Evolutionary conservation across 2,329 filamentous ascomycete species (phyloP).

Genomic region (Aspergillus pseudoviridinutans): DNA sequence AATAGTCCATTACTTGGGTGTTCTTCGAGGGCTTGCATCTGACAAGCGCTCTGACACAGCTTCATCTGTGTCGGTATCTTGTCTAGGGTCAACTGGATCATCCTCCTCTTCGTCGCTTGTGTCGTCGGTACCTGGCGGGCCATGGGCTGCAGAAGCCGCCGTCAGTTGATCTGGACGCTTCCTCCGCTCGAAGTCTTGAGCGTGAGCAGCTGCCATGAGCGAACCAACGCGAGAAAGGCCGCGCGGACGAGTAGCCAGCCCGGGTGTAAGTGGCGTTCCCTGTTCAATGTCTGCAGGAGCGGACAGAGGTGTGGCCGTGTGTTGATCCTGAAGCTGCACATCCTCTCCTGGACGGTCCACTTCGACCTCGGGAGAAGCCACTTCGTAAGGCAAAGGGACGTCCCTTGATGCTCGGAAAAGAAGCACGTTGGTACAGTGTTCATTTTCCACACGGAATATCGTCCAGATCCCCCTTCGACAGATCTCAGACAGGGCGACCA

Average conservation of each 20-base stretch:
- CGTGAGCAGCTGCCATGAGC: constrained; percentile 79
- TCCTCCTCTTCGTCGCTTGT: constrained; percentile 38
- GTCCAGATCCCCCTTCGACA: constrained; percentile 86
- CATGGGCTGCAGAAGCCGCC: constrained; percentile 30
- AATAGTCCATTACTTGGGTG: neutral
- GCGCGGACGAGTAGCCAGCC: constrained; percentile 23
- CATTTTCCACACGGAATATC: constrained; percentile 92
- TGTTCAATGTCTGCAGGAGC: constrained; percentile 26
- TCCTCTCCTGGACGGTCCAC: constrained; percentile 16
- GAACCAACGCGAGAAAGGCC: constrained; percentile 54
- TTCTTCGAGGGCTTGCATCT: constrained; percentile 4
- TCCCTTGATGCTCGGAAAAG: constrained; percentile 88
- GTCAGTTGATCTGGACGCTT: constrained; percentile 48
- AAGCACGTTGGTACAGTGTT: constrained; percentile 88
- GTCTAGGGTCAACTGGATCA: constrained; percentile 14
- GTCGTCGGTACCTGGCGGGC: constrained; percentile 33
- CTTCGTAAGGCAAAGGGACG: constrained; percentile 75
- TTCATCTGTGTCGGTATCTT: constrained; percentile 10
- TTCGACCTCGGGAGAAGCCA: constrained; percentile 26
- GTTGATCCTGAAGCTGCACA: constrained; percentile 25
- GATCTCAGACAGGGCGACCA: constrained; percentile 74
- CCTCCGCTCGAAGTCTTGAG: constrained; percentile 86
- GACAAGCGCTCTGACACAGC: constrained; percentile 15
- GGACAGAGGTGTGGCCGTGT: constrained; percentile 13
- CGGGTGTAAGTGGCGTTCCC: constrained; percentile 22